Base-by-base conservation (phyloP, 371 early-diverging fungal species). In the Chytridium lagenaria region DNA sequence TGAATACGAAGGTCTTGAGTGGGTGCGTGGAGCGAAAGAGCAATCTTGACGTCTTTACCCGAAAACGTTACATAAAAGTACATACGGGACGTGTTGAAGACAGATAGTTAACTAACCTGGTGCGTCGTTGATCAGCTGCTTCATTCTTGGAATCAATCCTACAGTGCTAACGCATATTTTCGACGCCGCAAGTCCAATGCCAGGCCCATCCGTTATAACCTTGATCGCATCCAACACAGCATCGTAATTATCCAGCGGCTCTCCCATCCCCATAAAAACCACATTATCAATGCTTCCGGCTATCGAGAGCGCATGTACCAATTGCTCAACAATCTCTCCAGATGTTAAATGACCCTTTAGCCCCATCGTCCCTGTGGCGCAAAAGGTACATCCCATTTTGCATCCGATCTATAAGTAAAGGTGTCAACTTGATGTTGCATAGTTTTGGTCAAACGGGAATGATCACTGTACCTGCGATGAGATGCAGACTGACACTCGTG, bases 191-290 rank as follows among this genome's bases (percentile, higher is more conserved):
- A 61, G 61, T 23, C 61, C 12, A 31, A 61, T 34, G 0, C 61
- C 61, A 33, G n/a, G 34, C 7, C 34, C 34, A 12, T 61, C 61
- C 5, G 61, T 61, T 5, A 61, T 61, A 26, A 34, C 36, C 36
- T 61, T 61, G 61, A 61, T 61, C 5, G 61, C 61, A 61, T 61
- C 61, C 37, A 61, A 61, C 16, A 61, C 61, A 7, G 61, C 61
- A 61, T 61, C 61, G 36, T 61, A 61, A 34, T 61, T 61, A 61
- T 61, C 61, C 30, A 61, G 61, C 3, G 61, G 61, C 61, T 61
- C 61, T 3, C 61, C 61, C 61, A 61, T 61, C 34, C 95, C 95
- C 95, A 95, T 95, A 76, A 93, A 95, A 16, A 95, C 94, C 68
- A 94, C 89, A 76, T 92, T 92, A 37, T 86, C 84, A 33, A 95